Conservation (phyloP, 106 monocot genomes). For the Phalaenopsis aphrodite region DNA sequence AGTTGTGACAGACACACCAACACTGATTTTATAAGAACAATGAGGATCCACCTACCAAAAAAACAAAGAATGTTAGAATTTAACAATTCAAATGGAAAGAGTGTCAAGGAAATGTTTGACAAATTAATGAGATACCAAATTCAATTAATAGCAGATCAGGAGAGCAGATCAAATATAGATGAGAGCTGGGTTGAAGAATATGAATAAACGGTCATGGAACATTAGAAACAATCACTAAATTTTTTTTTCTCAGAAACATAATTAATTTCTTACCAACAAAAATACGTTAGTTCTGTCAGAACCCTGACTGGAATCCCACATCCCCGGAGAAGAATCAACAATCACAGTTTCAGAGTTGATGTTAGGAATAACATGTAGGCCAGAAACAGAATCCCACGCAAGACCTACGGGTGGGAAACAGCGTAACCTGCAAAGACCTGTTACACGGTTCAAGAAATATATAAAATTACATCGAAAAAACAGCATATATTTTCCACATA, state of each 20-base stretch:
- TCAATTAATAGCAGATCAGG: not conserved
- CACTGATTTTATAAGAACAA: conserved; percentile 75
- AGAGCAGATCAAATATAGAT: not conserved
- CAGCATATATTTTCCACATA: not conserved
- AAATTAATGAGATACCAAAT: not conserved
- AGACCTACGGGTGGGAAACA: conserved; percentile 91
- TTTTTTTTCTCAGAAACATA: not conserved
- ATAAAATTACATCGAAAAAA: not conserved
- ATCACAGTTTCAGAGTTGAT: conserved; percentile 61
- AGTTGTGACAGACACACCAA: conserved; percentile 56
- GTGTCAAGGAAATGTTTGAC: not conserved
- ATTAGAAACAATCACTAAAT: not conserved
- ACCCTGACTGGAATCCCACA: conserved; percentile 49
- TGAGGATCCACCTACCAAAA: conserved; percentile 82
- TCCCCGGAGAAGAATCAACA: conserved; percentile 80
- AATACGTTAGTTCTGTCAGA: conserved; percentile 58
- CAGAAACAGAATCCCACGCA: conserved; percentile 75
- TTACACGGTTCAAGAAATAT: conserved; percentile 10
- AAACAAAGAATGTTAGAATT: not conserved
- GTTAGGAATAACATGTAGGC: conserved; percentile 70
- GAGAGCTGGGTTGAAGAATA: not conserved
- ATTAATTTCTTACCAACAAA: conserved; percentile 47
- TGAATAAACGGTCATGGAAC: not conserved
- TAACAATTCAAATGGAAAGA: not conserved
- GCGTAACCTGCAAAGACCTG: conserved; percentile 82